Conservation (phyloP, 2,329 filamentous ascomycete genomes). For the Beauveria rudraprayagi region DNA sequence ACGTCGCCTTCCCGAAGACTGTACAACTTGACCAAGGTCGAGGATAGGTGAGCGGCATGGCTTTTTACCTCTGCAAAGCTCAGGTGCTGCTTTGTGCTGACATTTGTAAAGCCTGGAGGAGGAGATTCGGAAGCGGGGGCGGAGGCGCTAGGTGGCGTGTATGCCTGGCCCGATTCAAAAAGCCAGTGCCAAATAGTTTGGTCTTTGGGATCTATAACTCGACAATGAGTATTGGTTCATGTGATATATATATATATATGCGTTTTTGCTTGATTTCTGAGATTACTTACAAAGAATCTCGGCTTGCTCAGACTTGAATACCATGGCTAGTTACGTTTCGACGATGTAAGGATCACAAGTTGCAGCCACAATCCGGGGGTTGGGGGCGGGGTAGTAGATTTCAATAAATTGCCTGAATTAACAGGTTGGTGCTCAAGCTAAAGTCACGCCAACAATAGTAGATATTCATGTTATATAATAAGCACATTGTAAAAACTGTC, state of each 20-base stretch:
- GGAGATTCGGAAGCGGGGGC: slow-evolving; percentile 22
- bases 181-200: slow-evolving; percentile 55
- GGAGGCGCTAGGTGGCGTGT: not conserved
- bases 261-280: not conserved
- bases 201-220: slow-evolving; percentile 39
- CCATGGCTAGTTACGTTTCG: not conserved
- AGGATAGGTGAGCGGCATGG: slow-evolving; percentile 50
- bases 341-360: not conserved
- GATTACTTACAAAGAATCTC: slow-evolving; percentile 6
- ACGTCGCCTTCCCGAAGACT: slow-evolving; percentile 46
- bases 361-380: not conserved
- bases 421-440: too few species aligned
- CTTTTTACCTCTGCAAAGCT: slow-evolving; percentile 50
- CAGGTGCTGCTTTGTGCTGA: slow-evolving; percentile 48
- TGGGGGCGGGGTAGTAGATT: too few species aligned
- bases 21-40: slow-evolving; percentile 48
- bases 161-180: slow-evolving; percentile 46
- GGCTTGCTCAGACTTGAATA: slow-evolving; percentile 7
- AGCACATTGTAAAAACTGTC: too few species aligned
- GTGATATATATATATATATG: not conserved
- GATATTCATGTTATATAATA: too few species aligned
- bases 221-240: not conserved
- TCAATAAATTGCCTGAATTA: too few species aligned
- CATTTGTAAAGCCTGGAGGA: slow-evolving; percentile 46
- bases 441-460: too few species aligned